Evolutionary conservation across 2,329 filamentous ascomycete species (phyloP).

Genomic region (Scopulariopsis brevicaulis): DNA sequence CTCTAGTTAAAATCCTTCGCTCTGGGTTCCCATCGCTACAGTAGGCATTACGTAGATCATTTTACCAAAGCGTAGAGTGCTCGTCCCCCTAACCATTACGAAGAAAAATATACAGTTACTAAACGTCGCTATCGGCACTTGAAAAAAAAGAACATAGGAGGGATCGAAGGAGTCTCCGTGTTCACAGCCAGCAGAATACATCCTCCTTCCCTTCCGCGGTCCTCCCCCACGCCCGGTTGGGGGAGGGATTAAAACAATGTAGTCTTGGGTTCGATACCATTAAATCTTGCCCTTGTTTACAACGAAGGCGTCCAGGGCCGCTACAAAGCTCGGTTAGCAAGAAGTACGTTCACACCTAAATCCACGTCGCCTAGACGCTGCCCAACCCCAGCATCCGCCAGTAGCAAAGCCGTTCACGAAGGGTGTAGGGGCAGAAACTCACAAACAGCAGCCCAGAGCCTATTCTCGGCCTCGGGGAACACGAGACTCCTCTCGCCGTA

Average conservation of each 20-base stretch:
- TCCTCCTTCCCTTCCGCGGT: no score
- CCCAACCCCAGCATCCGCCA: neutral
- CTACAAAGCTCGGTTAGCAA: conserved; percentile 22
- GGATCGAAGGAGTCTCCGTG: neutral
- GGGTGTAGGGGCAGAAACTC: conserved; percentile 19
- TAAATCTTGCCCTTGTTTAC: conserved; percentile 82
- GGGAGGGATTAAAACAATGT: neutral
- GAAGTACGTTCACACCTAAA: neutral
- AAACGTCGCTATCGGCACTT: neutral
- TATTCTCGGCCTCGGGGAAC: conserved; percentile 90
- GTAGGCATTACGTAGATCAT: no score
- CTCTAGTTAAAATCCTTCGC: no score
- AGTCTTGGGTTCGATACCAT: neutral
- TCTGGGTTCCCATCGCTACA: no score
- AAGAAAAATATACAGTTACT: neutral
- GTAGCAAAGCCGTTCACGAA: neutral
- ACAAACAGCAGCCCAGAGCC: conserved; percentile 80
- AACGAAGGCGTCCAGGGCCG: conserved; percentile 77
- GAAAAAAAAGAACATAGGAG: neutral
- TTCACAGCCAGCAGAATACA: no score
- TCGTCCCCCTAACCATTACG: neutral
- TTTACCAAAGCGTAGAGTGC: no score
- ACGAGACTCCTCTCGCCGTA: conserved; percentile 78
- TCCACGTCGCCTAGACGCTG: neutral
- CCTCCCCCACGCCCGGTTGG: no score